These are phyloP conservation scores for Verticillium dahliae DNA, from an alignment of 2,329 filamentous ascomycete species.

Conservation along the genomic window DNA sequence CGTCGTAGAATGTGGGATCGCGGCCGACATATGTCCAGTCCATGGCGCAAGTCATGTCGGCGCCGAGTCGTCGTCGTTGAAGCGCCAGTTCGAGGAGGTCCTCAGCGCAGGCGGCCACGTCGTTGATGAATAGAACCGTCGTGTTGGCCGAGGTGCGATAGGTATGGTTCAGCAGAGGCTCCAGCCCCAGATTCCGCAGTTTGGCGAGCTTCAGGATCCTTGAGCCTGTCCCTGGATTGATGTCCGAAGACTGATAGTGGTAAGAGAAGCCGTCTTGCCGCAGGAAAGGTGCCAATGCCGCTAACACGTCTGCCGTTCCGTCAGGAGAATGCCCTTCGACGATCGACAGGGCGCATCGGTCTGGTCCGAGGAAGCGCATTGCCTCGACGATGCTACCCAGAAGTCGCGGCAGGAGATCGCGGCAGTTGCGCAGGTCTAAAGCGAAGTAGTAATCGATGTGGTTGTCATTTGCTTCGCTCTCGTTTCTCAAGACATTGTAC, in stretches of 20 bases:
- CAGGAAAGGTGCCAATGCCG: conserved; percentile 30
- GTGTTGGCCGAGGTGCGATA: conserved; percentile 18
- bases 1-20: conserved; percentile 46
- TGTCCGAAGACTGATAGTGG: conserved; percentile 30
- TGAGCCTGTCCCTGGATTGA: conserved; percentile 34
- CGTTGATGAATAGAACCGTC: conserved; percentile 47
- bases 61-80: conserved; percentile 37
- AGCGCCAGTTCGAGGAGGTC: conserved; percentile 41
- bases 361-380: conserved; percentile 41
- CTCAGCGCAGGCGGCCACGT: conserved; percentile 44
- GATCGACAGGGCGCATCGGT: conserved; percentile 45
- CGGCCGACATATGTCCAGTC: conserved; percentile 44
- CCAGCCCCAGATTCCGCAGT: conserved; percentile 46
- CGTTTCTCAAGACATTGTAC: conserved; percentile 5
- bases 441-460: conserved; percentile 41
- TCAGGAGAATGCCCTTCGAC: conserved; percentile 50
- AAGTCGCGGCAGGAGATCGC: conserved; percentile 39
- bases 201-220: conserved; percentile 41
- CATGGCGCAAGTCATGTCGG: conserved; percentile 54
- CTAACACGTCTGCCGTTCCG: conserved; percentile 44
- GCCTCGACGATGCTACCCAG: conserved; percentile 44
- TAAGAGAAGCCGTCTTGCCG: conserved; percentile 30
- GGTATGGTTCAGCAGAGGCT: conserved; percentile 30
- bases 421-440: conserved; percentile 40
- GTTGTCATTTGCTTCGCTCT: conserved; percentile 1